Evolutionary conservation across 2,329 filamentous ascomycete species (phyloP), one percentile per base, ranked within the genome.

Genomic region (Penicillium polonicum): DNA sequence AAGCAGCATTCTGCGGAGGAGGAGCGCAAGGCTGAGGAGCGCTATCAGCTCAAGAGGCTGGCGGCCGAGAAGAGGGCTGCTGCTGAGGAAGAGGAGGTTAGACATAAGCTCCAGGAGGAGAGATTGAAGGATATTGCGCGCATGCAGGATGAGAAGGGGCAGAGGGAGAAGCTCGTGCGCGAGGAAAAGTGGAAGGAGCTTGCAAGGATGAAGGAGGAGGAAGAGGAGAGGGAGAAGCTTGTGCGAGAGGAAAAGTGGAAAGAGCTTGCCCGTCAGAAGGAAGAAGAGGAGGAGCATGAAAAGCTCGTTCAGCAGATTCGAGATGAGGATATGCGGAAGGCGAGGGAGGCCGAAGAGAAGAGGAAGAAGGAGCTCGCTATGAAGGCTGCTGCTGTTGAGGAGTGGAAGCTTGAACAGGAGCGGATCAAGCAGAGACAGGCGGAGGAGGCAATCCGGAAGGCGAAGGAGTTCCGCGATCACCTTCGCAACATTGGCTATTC

Each of bases 361-460:
- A 63, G 62, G 42, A 62, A 62, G 35, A 68, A 72, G 55, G 66
- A 74, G 56, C 55, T 61, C 4, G 66, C 67, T 53, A 72, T 76
- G 57, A 77, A 76, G 57, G 66, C 70, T 38, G 81, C 69, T 81
- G 68, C 66, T 57, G 71, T 75, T 25, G 69, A 72, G n/a, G 72
- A 74, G 57, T 74, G 69, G 70, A 73, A 72, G 58, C 53, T 69
- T 8, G 63, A 68, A 25, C 68, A 76, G 48, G 70, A 72, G 56
- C 62, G 65, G 23, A 63, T 65, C 0, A 64, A 55, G 43, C 61
- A 63, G 9, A 60, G 46, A 21, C 55, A 78, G 38, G 72, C 77
- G 17, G 71, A 74, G 55, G 70, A 70, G 41, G 62, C 69, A 41
- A 62, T 66, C 51, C 64, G 62, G 52, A 66, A 68, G 42, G 71